phyloP scores from a whole-genome alignment of 2,329 filamentous ascomycete genomes.

The Diaporthe humulicola region DNA sequence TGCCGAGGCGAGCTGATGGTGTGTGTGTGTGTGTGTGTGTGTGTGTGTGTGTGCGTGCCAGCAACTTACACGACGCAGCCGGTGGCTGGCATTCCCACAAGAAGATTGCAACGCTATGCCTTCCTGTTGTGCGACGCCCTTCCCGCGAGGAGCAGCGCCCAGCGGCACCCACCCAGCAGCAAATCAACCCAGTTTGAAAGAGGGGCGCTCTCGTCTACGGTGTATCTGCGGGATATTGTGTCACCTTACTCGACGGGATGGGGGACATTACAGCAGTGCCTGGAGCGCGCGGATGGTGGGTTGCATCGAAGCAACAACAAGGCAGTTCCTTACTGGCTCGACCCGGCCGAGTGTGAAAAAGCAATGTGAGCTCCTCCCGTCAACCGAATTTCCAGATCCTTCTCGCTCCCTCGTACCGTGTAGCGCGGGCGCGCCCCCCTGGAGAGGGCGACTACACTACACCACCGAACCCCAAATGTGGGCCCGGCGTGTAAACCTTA shows the following conservation, averaged over 20 bases:
- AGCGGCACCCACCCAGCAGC: background rate
- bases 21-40: background rate
- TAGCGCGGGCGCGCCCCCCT: background rate
- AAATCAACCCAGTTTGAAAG: background rate
- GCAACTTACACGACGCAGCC: background rate
- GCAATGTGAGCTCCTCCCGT: constrained; percentile 25
- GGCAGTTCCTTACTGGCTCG: constrained; percentile 26
- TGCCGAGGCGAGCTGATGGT: background rate
- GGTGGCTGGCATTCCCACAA: constrained; percentile 9
- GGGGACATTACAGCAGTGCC: constrained; percentile 1
- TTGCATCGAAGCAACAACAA: constrained; percentile 7
- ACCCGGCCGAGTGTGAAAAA: constrained; percentile 25
- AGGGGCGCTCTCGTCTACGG: constrained; percentile 4
- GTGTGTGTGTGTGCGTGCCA: background rate
- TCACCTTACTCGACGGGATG: constrained; percentile 3
- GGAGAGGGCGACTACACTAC: background rate
- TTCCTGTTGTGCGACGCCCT: constrained; percentile 6
- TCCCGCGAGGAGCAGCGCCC: constrained; percentile 15
- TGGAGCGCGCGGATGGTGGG: constrained; percentile 9
- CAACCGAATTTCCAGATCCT: constrained; percentile 31
- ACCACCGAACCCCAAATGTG: constrained; percentile 19
- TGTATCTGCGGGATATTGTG: constrained; percentile 21
- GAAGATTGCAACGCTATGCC: constrained; percentile 7
- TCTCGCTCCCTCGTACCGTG: background rate
- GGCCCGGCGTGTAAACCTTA: constrained; percentile 23